These are phyloP conservation scores for Trichoderma harzianum DNA, from an alignment of 2,329 filamentous ascomycete genomes.

Conservation along the genomic window DNA sequence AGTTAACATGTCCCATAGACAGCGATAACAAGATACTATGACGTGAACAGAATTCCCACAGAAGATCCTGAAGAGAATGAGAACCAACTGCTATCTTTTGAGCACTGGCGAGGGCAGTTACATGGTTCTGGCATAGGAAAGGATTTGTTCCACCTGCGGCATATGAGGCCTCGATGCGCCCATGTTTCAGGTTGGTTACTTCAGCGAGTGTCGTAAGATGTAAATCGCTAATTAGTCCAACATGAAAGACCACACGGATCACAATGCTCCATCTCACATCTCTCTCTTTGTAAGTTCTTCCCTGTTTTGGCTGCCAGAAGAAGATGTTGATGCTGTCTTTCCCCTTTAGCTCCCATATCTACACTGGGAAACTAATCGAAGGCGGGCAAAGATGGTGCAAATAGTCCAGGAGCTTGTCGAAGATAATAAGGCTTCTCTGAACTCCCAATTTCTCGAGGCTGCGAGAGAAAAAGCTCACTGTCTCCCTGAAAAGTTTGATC, in stretches of 20 bases:
- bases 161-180: neutral
- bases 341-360: neutral
- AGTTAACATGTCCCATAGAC: neutral
- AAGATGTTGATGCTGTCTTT: neutral
- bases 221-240: neutral
- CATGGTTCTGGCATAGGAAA: neutral
- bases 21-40: neutral
- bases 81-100: neutral
- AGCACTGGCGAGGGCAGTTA: neutral
- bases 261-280: neutral
- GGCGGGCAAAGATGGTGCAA: neutral
- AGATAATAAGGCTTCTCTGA: neutral
- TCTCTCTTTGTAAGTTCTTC: neutral
- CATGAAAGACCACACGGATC: neutral
- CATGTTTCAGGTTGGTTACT: neutral
- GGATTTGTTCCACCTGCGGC: neutral
- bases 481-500: neutral
- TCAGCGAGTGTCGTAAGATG: neutral
- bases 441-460: neutral
- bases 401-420: neutral
- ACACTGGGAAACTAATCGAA: neutral
- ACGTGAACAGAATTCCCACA: neutral
- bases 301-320: neutral
- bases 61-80: neutral
- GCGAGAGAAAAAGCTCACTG: neutral